Conservation (phyloP, 2,329 filamentous ascomycete species). For the Didymella pinodella region DNA sequence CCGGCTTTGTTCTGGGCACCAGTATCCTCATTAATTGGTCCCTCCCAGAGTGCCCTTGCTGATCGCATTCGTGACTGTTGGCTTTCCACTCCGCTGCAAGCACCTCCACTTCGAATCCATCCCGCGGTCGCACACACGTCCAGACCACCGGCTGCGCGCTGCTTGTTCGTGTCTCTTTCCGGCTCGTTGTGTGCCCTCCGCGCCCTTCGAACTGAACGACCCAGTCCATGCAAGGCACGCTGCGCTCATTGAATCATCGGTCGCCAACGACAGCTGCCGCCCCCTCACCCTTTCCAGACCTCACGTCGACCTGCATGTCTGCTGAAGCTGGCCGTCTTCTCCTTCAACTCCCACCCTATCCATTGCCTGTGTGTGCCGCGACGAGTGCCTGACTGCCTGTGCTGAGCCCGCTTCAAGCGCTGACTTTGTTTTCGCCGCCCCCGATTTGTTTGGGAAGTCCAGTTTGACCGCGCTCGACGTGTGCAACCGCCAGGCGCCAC, state of each 20-base stretch:
- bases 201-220: conserved; percentile 35
- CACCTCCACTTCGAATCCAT: conserved; percentile 34
- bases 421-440: conserved; percentile 32
- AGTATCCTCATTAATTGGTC: conserved; percentile 42
- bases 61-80: conserved; percentile 26
- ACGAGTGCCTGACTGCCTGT: conserved; percentile 4
- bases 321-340: conserved; percentile 15
- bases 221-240: conserved; percentile 50
- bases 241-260: conserved; percentile 38
- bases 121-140: conserved; percentile 42
- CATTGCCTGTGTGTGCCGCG: conserved; percentile 8
- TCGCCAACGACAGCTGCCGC: conserved; percentile 32
- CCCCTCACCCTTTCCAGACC: conserved; percentile 29
- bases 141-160: conserved; percentile 38
- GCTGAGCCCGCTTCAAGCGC: conserved; percentile 7
- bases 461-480: conserved; percentile 30
- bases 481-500: conserved; percentile 40
- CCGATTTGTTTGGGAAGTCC: conserved; percentile 24
- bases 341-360: conserved; percentile 10
- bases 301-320: conserved; percentile 21
- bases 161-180: conserved; percentile 32
- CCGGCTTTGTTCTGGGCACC: conserved; percentile 38
- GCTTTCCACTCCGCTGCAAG: conserved; percentile 28
- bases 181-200: conserved; percentile 31
- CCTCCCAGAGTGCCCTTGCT: conserved; percentile 24